Evolutionary conservation across 169 alveolate genomes (phyloP), one percentile per base, ranked within the genome.

Genomic region (Plasmodium chabaudi): DNA sequence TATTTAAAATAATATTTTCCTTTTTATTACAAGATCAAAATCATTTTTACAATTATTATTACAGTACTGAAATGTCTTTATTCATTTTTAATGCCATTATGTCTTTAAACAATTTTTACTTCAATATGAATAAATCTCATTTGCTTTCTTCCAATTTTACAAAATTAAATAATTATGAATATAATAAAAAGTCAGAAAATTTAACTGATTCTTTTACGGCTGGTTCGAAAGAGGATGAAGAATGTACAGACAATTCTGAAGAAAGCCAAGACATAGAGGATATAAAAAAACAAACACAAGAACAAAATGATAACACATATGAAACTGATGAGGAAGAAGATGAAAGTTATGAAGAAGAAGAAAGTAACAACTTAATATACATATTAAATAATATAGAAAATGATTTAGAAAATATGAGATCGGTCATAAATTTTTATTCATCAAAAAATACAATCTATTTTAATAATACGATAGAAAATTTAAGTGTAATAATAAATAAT

Each of bases 31-130:
- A 82, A 70, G 90, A 82, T 7, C 7, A 53, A 46, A 82, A 82
- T 49, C 90, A 82, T 47, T 82, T 82, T 60, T 82, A 82, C 61
- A 82, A 21, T 70, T 82, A 82, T 39, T 65, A 67, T 47, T 82
- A 82, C 34, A 82, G 56, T 13, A 53, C 65, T 6, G 84, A 82
- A 17, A 42, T 67, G 4, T 82, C 90, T 9, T 71, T 82, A 17
- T 65, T 82, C n/a, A 56, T 82, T 17, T 82, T 82, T 46, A 82
- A 82, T 34, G 84, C 82, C 6, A 82, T 82, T 12, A 82, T 82
- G 7, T 82, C 90, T 1, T 9, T 67, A 49, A 82, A 82, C 9
- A 82, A 82, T 25, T 65, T 82, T 56, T 65, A 64, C 15, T 34
- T 56, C 39, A 82, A 82, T 27, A 21, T 67, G 71, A 49, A 65